Percentiles rank a stretch among this genome's conserved stretches.
Conservation (phyloP, 2,329 filamentous ascomycete species). For the Chaetothyriales sp. region DNA sequence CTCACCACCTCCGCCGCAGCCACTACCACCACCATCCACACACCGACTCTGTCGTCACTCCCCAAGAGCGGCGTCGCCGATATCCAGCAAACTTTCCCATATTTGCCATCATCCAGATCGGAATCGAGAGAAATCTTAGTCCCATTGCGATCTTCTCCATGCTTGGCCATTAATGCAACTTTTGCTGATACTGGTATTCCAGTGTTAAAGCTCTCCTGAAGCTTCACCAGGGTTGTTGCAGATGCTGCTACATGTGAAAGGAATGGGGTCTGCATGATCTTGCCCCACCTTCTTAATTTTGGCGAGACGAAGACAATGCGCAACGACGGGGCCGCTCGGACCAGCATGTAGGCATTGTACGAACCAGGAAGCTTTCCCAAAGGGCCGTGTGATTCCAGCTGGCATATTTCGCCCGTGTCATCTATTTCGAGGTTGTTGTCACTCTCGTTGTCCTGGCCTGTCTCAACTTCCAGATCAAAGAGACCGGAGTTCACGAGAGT, state of each 20-base stretch:
- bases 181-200: slow-evolving; percentile 32
- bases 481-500: slow-evolving; percentile 6
- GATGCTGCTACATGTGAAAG: slow-evolving; percentile 32
- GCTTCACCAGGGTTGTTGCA: slow-evolving; percentile 24
- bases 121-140: slow-evolving; percentile 6
- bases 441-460: slow-evolving; percentile 2
- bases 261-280: slow-evolving; percentile 28
- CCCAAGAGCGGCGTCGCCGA: slow-evolving; percentile 33
- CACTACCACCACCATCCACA: slow-evolving; percentile 36
- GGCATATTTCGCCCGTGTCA: slow-evolving; percentile 3
- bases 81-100: slow-evolving; percentile 25
- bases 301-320: slow-evolving; percentile 24
- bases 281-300: slow-evolving; percentile 17
- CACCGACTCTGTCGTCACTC: slow-evolving; percentile 30
- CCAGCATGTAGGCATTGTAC: slow-evolving; percentile 22
- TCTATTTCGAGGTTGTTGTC: slow-evolving; percentile 1
- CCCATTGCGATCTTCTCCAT: slow-evolving; percentile 9
- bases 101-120: slow-evolving; percentile 9
- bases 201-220: slow-evolving; percentile 26
- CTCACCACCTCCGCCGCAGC: slow-evolving; percentile 20
- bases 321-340: slow-evolving; percentile 20
- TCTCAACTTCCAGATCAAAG: slow-evolving; percentile 3
- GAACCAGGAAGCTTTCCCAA: slow-evolving; percentile 21
- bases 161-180: slow-evolving; percentile 25
- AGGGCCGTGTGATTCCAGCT: slow-evolving; percentile 11